phyloP scores from a whole-genome alignment of 768 basidiomycete species.

The Phylloporus rhodoxanthus region DNA sequence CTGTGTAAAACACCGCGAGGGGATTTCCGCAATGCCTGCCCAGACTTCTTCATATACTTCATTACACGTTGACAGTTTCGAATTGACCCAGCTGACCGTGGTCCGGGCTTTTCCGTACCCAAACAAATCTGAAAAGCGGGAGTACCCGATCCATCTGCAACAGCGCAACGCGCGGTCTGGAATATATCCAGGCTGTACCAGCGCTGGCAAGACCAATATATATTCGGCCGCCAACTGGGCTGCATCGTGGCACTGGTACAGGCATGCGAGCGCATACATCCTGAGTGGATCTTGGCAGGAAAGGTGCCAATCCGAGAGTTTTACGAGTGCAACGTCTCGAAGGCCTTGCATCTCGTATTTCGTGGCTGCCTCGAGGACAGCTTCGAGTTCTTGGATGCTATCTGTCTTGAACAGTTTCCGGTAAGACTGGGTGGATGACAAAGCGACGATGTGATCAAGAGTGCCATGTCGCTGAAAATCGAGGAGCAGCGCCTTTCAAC shows the following conservation, averaged over 20 bases:
- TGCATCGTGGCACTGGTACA: not conserved
- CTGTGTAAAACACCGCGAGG: not conserved
- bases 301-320: not conserved
- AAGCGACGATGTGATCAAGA: conserved; percentile 3
- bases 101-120: not conserved
- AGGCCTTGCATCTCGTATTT: conserved; percentile 17
- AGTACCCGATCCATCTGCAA: conserved; percentile 5
- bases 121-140: not conserved
- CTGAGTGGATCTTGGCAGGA: conserved; percentile 6
- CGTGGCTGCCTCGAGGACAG: conserved; percentile 4
- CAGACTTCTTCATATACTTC: conserved; percentile 12
- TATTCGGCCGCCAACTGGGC: conserved; percentile 8
- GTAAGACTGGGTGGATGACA: conserved; percentile 6
- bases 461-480: conserved; percentile 14
- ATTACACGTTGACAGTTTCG: not conserved
- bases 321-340: not conserved
- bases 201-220: conserved; percentile 4
- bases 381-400: conserved; percentile 1
- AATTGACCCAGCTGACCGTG: not conserved
- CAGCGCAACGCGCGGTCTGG: conserved; percentile 5
- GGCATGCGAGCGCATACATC: conserved; percentile 13
- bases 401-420: not conserved
- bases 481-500: conserved; percentile 13
- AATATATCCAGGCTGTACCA: not conserved
- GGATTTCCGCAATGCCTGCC: not conserved